phyloP scores from a whole-genome alignment of 371 early-diverging fungal genomes.

The Chytridiales sp. region DNA sequence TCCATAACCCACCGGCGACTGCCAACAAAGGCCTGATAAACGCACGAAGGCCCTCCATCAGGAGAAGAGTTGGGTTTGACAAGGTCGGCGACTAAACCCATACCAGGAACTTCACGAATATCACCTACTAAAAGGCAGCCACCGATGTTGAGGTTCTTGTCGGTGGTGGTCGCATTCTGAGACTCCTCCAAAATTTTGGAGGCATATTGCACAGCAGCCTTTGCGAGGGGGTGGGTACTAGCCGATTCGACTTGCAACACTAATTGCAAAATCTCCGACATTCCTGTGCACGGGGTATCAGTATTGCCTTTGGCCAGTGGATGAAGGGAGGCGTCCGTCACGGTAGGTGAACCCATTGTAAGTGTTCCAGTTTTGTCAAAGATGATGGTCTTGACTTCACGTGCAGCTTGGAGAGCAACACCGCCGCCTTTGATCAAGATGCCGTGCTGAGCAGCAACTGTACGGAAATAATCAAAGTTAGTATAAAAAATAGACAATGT shows the following conservation, averaged over 20 bases:
- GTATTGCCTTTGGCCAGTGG: not conserved
- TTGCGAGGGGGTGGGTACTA: conserved; percentile 86
- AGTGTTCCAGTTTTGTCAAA: conserved; percentile 98
- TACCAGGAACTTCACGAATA: conserved; percentile 64
- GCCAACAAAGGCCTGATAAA: conserved; percentile 59
- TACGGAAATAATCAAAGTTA: conserved; percentile 1
- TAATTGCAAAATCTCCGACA: conserved; percentile 49
- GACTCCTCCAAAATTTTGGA: not conserved
- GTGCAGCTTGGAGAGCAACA: conserved; percentile 65
- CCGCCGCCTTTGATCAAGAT: conserved; percentile 84
- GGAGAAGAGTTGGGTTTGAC: not conserved
- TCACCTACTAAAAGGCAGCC: no score
- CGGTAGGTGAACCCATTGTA: conserved; percentile 78
- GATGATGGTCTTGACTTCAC: conserved; percentile 73
- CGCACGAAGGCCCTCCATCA: not conserved
- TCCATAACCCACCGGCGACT: conserved; percentile 68
- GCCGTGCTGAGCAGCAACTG: conserved; percentile 84
- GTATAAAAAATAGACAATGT: conserved; percentile 8
- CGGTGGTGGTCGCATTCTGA: not conserved
- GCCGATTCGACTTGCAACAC: conserved; percentile 69
- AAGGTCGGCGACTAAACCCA: conserved; percentile 60
- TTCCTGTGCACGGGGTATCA: conserved; percentile 1
- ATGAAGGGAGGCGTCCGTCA: conserved; percentile 47
- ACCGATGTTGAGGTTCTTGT: no score
- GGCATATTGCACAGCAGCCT: conserved; percentile 65